Evolutionary conservation across 768 basidiomycete species (phyloP), one percentile per base, ranked within the genome.

Genomic region (Trametes cinnabarina): DNA sequence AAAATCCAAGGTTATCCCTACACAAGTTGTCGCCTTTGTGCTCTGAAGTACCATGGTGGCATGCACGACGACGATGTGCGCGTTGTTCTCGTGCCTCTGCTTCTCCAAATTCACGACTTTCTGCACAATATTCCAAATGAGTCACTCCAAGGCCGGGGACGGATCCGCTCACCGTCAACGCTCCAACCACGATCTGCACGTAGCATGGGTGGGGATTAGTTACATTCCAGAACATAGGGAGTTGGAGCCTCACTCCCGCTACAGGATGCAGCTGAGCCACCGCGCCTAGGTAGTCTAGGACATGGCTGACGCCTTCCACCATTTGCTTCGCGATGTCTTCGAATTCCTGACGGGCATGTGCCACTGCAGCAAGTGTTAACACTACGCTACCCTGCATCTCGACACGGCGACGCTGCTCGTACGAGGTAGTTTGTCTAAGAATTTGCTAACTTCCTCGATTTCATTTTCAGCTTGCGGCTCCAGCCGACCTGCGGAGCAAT

Each of bases 31-130:
- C n/a, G n/a, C n/a, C n/a, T n/a, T n/a, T n/a, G n/a, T n/a, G n/a
- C n/a, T n/a, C n/a, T n/a, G n/a, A n/a, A n/a, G n/a, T 20, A 55
- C 54, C 54, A 55, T 48, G 15, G 54, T 41, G 10, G 54, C 28
- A 32, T 41, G 35, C 3, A 55, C 54, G 12, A 47, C 54, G 5
- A 48, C 54, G 15, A 55, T 55, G 19, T 40, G 46, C 17, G 54
- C 54, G 14, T 55, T 32, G 34, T 55, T 55, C 46, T 55, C 54
- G n/a, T 48, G 54, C 4, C 54, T 35, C n/a, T 40, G 35, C 2
- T 19, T 7, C 19, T 55, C 54, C 46, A 48, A 25, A 12, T 15
- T 40, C 25, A 55, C 46, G 2, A 55, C 37, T 20, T 23, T n/a
- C 54, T 55, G n/a, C 10, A 32, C 51, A 4, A 10, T 26, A 20